Evolutionary conservation across 2,329 filamentous ascomycete species (phyloP).

Genomic region (Aureobasidium sp.): DNA sequence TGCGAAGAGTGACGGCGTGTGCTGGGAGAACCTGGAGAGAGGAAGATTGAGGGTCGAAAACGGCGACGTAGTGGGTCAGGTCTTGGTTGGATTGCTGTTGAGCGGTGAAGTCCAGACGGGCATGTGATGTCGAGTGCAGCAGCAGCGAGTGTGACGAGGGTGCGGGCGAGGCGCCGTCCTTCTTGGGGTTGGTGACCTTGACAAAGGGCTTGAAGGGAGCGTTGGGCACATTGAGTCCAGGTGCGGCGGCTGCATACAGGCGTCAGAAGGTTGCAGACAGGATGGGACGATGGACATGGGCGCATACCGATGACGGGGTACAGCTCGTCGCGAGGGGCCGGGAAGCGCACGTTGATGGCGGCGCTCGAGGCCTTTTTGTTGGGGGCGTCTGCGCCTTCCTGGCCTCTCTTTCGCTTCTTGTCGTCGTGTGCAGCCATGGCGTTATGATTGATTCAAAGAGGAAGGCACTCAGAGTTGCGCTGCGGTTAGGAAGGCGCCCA

Average conservation of each 20-base stretch:
- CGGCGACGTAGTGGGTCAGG: conserved; percentile 53
- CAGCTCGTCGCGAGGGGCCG: conserved; percentile 12
- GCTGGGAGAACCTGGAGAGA: conserved; percentile 49
- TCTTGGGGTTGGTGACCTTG: conserved; percentile 24
- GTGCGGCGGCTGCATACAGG: conserved; percentile 21
- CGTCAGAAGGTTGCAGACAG: neutral
- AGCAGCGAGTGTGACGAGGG: conserved; percentile 45
- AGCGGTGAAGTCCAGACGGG: conserved; percentile 54
- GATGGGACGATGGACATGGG: neutral
- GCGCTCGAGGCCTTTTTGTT: conserved; percentile 27
- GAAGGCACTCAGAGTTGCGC: no score
- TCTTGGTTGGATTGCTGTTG: conserved; percentile 21
- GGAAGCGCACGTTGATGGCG: conserved; percentile 25
- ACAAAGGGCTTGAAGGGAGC: conserved; percentile 45
- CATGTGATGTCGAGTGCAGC: conserved; percentile 54
- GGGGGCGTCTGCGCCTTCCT: conserved; percentile 37
- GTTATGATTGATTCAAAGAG: neutral
- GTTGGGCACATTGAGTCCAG: conserved; percentile 37
- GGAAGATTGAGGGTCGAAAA: conserved; percentile 50
- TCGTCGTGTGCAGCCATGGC: conserved; percentile 31
- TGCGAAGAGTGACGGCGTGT: conserved; percentile 50
- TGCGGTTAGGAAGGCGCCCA: neutral
- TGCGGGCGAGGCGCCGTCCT: conserved; percentile 25
- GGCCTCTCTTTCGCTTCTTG: conserved; percentile 47
- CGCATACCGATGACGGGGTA: conserved; percentile 19